These are phyloP conservation scores for Ogataea corticis DNA, from an alignment of 805 yeast species.

Conservation along the genomic window DNA sequence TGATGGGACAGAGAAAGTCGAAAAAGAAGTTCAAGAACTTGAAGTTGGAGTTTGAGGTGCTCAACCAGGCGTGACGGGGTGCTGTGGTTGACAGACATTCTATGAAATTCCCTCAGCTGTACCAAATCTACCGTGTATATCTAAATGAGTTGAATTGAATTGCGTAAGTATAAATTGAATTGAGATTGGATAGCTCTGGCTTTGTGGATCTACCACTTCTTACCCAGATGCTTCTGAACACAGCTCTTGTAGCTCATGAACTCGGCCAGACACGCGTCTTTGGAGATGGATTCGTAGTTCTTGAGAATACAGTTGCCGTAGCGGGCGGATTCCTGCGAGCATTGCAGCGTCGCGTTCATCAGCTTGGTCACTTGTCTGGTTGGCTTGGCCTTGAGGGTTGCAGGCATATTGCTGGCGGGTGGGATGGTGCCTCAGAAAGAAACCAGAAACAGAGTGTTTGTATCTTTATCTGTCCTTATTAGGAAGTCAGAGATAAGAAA, in stretches of 20 bases:
- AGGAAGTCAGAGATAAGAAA: constrained; percentile 6
- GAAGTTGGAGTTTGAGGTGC: constrained; percentile 26
- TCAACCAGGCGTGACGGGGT: neutral
- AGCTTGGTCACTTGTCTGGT: constrained; percentile 33
- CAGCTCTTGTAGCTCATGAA: constrained; percentile 51
- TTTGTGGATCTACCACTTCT: constrained; percentile 23
- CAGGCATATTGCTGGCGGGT: constrained; percentile 5
- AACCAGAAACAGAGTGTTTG: neutral
- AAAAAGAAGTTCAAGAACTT: constrained; percentile 42
- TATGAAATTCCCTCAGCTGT: too few relatives aligned
- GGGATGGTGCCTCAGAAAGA: neutral
- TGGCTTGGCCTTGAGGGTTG: constrained; percentile 23
- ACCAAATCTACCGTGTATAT: neutral
- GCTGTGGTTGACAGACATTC: too few relatives aligned
- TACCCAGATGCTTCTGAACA: constrained; percentile 40
- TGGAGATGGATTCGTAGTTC: constrained; percentile 49
- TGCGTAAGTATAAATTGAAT: neutral
- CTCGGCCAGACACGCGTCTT: constrained; percentile 54
- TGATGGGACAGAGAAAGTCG: constrained; percentile 32
- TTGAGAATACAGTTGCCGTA: constrained; percentile 59
- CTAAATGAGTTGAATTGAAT: neutral
- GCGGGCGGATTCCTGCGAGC: constrained; percentile 33
- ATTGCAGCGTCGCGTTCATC: constrained; percentile 32
- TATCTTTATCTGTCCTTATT: neutral
- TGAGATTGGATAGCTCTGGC: neutral